Base-by-base conservation (phyloP, 345 rosid species). In the Lumnitzera racemosa region DNA sequence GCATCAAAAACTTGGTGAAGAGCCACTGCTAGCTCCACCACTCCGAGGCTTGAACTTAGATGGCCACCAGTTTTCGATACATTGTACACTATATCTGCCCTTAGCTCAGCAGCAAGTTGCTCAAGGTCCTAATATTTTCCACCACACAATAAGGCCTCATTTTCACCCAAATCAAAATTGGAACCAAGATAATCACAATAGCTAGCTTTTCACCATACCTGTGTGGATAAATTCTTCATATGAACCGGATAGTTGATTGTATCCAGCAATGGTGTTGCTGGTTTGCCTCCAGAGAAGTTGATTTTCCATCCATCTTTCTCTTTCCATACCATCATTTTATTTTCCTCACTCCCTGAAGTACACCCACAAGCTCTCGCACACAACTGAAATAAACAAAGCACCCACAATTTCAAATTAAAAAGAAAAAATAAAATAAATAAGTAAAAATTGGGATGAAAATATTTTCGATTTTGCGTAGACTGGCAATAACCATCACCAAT, bases 261-360 rank as follows among this genome's bases (percentile, higher is more conserved):
- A 67, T 86, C 94, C 57, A 89, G 62, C 76, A 86, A 82, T 10
- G 90, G 94, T 2, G 96, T 86, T 2, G 66, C 62, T 8, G 94
- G 89, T 65, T 83, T 86, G 17, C 61, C 80, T 15, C 68, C 75
- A 0, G 87, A 78, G 69, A 70, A 81, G 59, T 79, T 70, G 51
- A 81, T 65, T 50, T 68, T 69, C 87, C 78, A 69, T 41, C 67
- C 73, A 11, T 67, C 77, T n/a, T 25, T 76, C 70, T 76, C 80
- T 43, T 74, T 76, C 57, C 29, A 62, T 27, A 59, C 61, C 58
- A 12, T 64, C 77, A 60, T 41, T 29, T 67, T 79, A 25, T 65
- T 53, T 47, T 71, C 85, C 13, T 67, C 78, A n/a, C 58, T 51
- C n/a, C 65, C 53, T 12, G 69, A 67, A 11, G 67, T 61, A 36